Percentiles rank a stretch among this genome's conserved stretches.
These are phyloP conservation scores for Lasiodiplodia theobromae DNA, from an alignment of 2,329 filamentous ascomycete genomes.

Conservation along the genomic window DNA sequence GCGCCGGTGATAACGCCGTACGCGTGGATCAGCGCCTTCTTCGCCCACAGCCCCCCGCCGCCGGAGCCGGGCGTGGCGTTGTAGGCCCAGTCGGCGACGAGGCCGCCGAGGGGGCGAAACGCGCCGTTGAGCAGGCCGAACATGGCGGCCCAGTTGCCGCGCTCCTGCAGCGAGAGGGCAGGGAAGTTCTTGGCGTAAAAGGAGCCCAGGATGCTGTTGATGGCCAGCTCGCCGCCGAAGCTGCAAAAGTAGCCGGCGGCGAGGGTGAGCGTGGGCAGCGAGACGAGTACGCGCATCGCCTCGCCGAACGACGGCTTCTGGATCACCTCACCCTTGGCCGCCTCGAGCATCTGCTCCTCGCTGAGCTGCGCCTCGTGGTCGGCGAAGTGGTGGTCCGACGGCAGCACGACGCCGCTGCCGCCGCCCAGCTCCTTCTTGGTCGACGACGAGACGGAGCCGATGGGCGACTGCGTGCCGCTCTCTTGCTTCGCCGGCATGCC, in stretches of 20 bases:
- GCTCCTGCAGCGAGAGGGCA: slow-evolving; percentile 60
- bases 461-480: slow-evolving; percentile 36
- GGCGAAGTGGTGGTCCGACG: slow-evolving; percentile 37
- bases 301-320: slow-evolving; percentile 68
- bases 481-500: slow-evolving; percentile 56
- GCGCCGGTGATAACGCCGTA: slow-evolving; percentile 64
- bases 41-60: slow-evolving; percentile 62
- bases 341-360: slow-evolving; percentile 61
- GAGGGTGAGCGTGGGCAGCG: slow-evolving; percentile 62
- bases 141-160: slow-evolving; percentile 72
- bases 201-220: slow-evolving; percentile 66
- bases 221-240: slow-evolving; percentile 66
- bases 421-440: slow-evolving; percentile 52
- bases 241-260: slow-evolving; percentile 65
- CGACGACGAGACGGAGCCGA: slow-evolving; percentile 44
- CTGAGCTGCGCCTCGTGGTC: slow-evolving; percentile 58
- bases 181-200: slow-evolving; percentile 67
- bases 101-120: slow-evolving; percentile 71
- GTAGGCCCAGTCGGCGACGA: slow-evolving; percentile 65
- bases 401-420: slow-evolving; percentile 16
- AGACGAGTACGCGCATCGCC: slow-evolving; percentile 66
- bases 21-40: slow-evolving; percentile 68
- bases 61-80: slow-evolving; percentile 43
- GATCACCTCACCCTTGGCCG: slow-evolving; percentile 66
- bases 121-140: slow-evolving; percentile 77